Base-by-base conservation (phyloP, 78 protist genomes). In the Protostelium mycophagum region DNA sequence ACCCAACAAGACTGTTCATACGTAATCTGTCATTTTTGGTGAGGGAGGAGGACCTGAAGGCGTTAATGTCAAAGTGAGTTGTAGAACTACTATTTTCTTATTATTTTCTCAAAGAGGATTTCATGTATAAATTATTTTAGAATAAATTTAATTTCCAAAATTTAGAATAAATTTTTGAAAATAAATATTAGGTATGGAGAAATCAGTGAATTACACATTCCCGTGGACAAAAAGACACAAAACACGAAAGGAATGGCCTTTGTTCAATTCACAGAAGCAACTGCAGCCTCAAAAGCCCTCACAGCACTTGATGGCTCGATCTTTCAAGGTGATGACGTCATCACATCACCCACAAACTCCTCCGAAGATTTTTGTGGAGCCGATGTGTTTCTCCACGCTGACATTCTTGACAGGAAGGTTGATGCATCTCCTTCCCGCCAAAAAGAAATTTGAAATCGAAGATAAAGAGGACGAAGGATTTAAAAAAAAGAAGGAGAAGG, bases 211-310 rank as follows among this genome's bases (percentile, higher is more conserved):
- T 86, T 96, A 37, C 97, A 94, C 93, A 85, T 98, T 29, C 98
- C 99, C 29, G 28, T 96, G 34, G 98, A 98, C 83, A 0, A 25
- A 0, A 89, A 92, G 34, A 88, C 98, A 9, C 91, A 94, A 86
- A 85, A 90, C 28, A 35, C 95, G 38, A 96, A 90, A 86, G 99
- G 99, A 38, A 35, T 91, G 28, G 99, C 97, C 38, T 97, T 90
- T 85, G 95, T 97, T 10, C 39, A 83, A 29, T 98, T 83, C 84
- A 23, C 91, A 34, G 1, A 87, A 0, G 96, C 98, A 28, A 96
- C 95, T 85, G 92, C 96, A 34, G 98, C 99, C 0, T 91, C 92
- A n/a, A 25, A 10, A 28, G 97, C 97, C 25, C 35, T 86, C 86
- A 89, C 31, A 35, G 91, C 90, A 36, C 37, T 94, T 87, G 96